Percentiles rank a stretch among this genome's conserved stretches.
phyloP scores from a whole-genome alignment of 495 filamentous ascomycete genomes.

The Lepraria neglecta region DNA sequence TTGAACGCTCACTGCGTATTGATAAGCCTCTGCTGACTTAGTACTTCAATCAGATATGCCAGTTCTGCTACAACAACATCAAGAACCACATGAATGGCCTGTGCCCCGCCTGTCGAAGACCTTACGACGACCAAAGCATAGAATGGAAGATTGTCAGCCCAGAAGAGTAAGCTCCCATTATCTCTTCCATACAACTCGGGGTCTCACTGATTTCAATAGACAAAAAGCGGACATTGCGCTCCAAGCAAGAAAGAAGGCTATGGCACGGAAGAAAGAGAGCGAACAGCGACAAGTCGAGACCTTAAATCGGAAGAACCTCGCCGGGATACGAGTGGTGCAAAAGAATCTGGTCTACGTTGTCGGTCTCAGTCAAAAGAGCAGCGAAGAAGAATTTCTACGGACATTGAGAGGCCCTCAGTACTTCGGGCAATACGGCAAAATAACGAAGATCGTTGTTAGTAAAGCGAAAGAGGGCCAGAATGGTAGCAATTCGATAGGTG shows the following conservation, averaged over 20 bases:
- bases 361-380: slow-evolving; percentile 81
- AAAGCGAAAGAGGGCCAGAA: slow-evolving; percentile 75
- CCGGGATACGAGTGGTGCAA: slow-evolving; percentile 90
- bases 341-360: slow-evolving; percentile 99
- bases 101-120: slow-evolving; percentile 90
- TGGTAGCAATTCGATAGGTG: slow-evolving; percentile 75
- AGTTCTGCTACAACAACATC: slow-evolving; percentile 99
- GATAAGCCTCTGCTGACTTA: slow-evolving; percentile 6
- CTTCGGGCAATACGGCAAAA: slow-evolving; percentile 98
- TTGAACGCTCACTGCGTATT: neutral
- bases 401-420: slow-evolving; percentile 84
- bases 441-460: slow-evolving; percentile 97
- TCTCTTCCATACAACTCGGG: neutral
- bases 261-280: slow-evolving; percentile 85
- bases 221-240: slow-evolving; percentile 83
- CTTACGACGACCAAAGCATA: slow-evolving; percentile 94
- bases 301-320: slow-evolving; percentile 87
- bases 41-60: slow-evolving; percentile 66
- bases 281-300: slow-evolving; percentile 95
- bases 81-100: slow-evolving; percentile 90
- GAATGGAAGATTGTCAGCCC: slow-evolving; percentile 88
- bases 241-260: slow-evolving; percentile 85
- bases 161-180: slow-evolving; percentile 66
- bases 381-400: slow-evolving; percentile 82
- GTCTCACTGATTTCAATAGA: slow-evolving; percentile 30